Conservation (phyloP, 768 basidiomycete genomes). For the Gymnopilus junonius region DNA sequence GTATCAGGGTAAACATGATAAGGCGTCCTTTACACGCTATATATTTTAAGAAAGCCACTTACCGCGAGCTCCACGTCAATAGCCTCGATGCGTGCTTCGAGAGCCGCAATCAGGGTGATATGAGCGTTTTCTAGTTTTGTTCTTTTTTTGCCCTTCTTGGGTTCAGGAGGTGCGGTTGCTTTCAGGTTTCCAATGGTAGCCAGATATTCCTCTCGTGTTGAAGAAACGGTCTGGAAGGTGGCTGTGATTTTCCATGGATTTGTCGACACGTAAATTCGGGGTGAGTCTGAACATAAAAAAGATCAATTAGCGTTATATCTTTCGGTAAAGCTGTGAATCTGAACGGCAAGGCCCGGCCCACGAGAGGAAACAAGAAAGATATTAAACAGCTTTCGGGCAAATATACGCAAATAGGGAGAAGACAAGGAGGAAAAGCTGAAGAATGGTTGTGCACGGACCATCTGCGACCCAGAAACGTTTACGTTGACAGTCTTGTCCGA, state of each 20-base stretch:
- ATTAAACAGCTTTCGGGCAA: slow-evolving; percentile 52
- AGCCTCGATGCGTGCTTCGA: slow-evolving; percentile 66
- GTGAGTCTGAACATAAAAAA: slow-evolving; percentile 65
- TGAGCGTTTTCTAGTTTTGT: slow-evolving; percentile 66
- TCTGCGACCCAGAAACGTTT: slow-evolving; percentile 88
- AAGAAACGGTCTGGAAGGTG: slow-evolving; percentile 72
- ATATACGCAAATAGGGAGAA: slow-evolving; percentile 71
- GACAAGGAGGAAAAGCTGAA: slow-evolving; percentile 23
- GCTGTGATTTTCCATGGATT: slow-evolving; percentile 92
- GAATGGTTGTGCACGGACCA: slow-evolving; percentile 72
- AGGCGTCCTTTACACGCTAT: slow-evolving; percentile 8
- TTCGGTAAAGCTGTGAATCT: slow-evolving; percentile 25
- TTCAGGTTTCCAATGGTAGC: slow-evolving; percentile 66
- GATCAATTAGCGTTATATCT: slow-evolving; percentile 26
- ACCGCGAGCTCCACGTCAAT: slow-evolving; percentile 77
- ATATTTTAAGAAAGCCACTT: slow-evolving; percentile 38
- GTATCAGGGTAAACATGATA: slow-evolving; percentile 6
- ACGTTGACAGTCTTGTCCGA: slow-evolving; percentile 77
- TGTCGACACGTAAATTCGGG: slow-evolving; percentile 80
- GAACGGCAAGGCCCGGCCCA: slow-evolving; percentile 40
- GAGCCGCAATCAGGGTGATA: slow-evolving; percentile 57
- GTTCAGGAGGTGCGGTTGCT: slow-evolving; percentile 45
- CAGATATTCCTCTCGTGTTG: slow-evolving; percentile 77
- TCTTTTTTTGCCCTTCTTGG: slow-evolving; percentile 51
- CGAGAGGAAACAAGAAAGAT: slow-evolving; percentile 47